Conservation (phyloP, 2,329 filamentous ascomycete species). For the Thielaviopsis musarum region DNA sequence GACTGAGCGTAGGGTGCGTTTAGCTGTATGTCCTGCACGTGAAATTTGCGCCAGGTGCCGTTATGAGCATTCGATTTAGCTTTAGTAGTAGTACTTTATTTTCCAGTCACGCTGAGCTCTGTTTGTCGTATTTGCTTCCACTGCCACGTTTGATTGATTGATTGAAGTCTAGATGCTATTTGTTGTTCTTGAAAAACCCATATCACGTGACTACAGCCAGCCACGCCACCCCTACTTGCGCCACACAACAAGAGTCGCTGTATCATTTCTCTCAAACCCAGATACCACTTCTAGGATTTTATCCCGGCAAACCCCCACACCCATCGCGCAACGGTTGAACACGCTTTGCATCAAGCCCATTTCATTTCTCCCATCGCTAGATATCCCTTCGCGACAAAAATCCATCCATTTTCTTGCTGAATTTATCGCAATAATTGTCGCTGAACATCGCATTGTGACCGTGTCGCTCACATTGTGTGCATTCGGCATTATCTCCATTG, state of each 20-base stretch:
- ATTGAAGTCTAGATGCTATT: too few relatives aligned
- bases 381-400: neutral
- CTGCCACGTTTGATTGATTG: neutral
- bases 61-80: neutral
- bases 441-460: neutral
- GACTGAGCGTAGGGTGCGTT: too few relatives aligned
- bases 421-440: neutral
- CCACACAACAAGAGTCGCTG: neutral
- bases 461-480: neutral
- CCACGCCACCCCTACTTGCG: neutral
- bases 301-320: conserved; percentile 3
- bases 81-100: conserved; percentile 1
- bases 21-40: too few relatives aligned
- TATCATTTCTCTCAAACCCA: neutral
- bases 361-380: neutral
- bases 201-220: neutral
- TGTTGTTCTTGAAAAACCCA: too few relatives aligned
- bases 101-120: neutral
- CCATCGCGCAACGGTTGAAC: conserved; percentile 4
- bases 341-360: neutral
- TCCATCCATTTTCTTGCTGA: neutral
- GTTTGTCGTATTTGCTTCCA: neutral
- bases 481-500: neutral
- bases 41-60: too few relatives aligned
- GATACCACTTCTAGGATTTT: neutral